Evolutionary conservation across 2,329 filamentous ascomycete genomes (phyloP).

Genomic region (Macrophomina tecta): DNA sequence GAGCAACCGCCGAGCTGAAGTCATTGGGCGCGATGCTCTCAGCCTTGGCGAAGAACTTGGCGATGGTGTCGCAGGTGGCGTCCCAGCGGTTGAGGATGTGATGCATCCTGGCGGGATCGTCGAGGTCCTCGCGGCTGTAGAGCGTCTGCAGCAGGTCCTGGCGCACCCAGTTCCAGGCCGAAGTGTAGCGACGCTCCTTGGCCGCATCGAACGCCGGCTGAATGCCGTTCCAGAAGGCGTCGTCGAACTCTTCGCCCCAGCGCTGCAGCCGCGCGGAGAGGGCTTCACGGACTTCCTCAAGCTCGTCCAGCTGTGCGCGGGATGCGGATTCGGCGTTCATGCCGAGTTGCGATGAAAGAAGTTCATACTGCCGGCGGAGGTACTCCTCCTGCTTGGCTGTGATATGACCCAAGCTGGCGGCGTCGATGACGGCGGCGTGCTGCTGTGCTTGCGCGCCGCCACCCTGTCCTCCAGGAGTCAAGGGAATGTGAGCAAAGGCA

Average conservation of each 20-base stretch:
- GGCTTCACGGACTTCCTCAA: background rate
- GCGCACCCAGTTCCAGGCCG: conserved; percentile 46
- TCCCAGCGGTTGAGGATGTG: conserved; percentile 98
- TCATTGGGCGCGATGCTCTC: conserved; percentile 88
- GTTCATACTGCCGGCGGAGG: background rate
- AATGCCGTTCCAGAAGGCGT: conserved; percentile 40
- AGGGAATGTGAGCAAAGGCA: background rate
- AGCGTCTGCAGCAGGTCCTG: conserved; percentile 34
- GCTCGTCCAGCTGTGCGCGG: background rate
- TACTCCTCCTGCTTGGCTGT: background rate
- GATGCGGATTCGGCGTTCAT: background rate
- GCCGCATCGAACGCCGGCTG: conserved; percentile 37
- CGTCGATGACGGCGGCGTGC: conserved; percentile 5
- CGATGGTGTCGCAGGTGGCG: conserved; percentile 92
- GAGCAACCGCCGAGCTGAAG: conserved; percentile 95
- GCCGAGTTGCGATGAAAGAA: conserved; percentile 1
- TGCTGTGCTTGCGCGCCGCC: background rate
- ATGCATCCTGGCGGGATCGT: conserved; percentile 99
- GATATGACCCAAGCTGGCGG: background rate
- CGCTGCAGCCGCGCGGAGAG: conserved; percentile 34
- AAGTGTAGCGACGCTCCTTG: conserved; percentile 41
- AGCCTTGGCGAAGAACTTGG: conserved; percentile 99
- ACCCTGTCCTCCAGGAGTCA: background rate
- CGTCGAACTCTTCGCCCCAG: conserved; percentile 40
- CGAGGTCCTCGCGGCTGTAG: conserved; percentile 70